These are phyloP conservation scores for Wickerhamiella shivajii DNA, from an alignment of 805 yeast species.

Conservation along the genomic window DNA sequence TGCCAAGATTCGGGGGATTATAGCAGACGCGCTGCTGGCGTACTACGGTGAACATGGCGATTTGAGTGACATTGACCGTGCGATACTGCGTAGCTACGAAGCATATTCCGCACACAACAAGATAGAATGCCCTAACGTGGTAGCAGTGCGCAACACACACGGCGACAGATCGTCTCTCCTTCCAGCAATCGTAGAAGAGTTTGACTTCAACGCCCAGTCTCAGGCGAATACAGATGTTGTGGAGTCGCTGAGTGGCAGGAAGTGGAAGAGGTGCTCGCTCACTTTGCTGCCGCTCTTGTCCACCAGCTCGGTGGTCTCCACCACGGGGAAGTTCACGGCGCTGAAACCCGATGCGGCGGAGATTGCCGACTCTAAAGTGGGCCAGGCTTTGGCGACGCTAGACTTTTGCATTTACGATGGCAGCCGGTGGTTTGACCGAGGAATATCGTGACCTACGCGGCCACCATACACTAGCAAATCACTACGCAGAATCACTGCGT, in stretches of 20 bases:
- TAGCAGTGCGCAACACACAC: too few relatives aligned
- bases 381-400: neutral
- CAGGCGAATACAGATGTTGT: neutral
- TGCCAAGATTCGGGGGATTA: too few relatives aligned
- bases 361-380: neutral
- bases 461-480: too few relatives aligned
- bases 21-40: too few relatives aligned
- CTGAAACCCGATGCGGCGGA: constrained; percentile 1
- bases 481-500: too few relatives aligned
- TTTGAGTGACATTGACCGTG: constrained; percentile 2
- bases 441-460: too few relatives aligned
- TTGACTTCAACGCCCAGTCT: constrained; percentile 1
- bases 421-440: constrained; percentile 2
- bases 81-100: constrained; percentile 3
- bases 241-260: constrained; percentile 6
- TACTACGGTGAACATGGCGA: too few relatives aligned
- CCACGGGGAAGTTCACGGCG: constrained; percentile 9
- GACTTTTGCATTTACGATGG: constrained; percentile 5
- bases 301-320: constrained; percentile 8
- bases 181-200: neutral
- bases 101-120: neutral
- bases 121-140: neutral
- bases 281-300: constrained; percentile 13
- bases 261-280: constrained; percentile 15
- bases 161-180: too few relatives aligned